Conservation (phyloP, 1,284 basidiomycete species). For the Apiotrichum domesticum region DNA sequence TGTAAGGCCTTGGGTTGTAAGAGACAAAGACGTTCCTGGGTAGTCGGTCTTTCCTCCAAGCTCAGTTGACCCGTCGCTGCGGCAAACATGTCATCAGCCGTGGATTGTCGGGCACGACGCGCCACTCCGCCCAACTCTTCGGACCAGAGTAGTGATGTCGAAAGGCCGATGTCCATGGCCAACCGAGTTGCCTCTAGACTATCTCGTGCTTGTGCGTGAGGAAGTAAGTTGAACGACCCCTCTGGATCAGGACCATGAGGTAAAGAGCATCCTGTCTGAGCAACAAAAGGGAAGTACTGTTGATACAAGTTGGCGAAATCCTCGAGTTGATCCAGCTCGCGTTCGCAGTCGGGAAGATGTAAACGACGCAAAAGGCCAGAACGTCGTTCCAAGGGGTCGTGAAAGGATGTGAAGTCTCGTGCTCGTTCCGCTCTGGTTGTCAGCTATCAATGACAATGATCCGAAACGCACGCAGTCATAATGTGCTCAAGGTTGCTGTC, state of each 20-base stretch:
- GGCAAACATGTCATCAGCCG: slow-evolving; percentile 26
- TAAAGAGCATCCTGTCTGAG: not conserved
- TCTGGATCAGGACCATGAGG: not conserved
- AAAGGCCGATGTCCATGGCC: not conserved
- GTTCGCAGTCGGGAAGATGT: not conserved
- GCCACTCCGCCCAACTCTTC: not conserved
- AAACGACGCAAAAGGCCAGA: slow-evolving; percentile 13
- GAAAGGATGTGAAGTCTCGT: slow-evolving; percentile 6
- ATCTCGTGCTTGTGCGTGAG: not conserved
- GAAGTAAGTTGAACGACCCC: not conserved
- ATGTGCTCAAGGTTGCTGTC: slow-evolving; percentile 28
- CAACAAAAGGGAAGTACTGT: not conserved
- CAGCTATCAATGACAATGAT: not conserved
- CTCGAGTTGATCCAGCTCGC: not conserved
- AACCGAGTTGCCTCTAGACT: not conserved
- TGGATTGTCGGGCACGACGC: not conserved
- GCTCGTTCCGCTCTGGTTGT: slow-evolving; percentile 26
- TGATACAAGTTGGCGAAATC: not conserved
- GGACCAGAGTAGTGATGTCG: not conserved
- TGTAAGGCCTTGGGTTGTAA: slow-evolving; percentile 8
- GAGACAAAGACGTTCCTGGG: slow-evolving; percentile 1
- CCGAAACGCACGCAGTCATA: slow-evolving; percentile 29
- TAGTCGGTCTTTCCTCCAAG: slow-evolving; percentile 12
- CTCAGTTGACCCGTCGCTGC: slow-evolving; percentile 26
- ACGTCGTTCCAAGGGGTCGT: not conserved